These are phyloP conservation scores for Pelargonium myrrhifolium DNA, from an alignment of 441 rosid species.

Conservation along the genomic window DNA sequence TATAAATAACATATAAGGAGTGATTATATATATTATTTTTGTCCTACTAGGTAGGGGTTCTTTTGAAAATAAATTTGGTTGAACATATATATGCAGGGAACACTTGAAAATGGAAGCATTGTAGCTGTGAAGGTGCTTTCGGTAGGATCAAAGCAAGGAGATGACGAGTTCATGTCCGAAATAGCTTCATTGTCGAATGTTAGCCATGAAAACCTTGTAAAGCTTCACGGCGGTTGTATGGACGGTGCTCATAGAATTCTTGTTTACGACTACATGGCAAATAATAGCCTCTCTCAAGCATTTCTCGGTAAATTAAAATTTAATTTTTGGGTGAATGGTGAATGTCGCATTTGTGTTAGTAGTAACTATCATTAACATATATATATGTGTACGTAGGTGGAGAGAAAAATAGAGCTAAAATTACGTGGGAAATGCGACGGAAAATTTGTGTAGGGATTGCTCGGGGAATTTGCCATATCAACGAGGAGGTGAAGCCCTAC, in stretches of 20 bases:
- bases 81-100: slow-evolving; percentile 27
- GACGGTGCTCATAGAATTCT: slow-evolving; percentile 38
- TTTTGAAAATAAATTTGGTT: too few relatives aligned
- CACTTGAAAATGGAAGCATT: slow-evolving; percentile 29
- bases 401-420: slow-evolving; percentile 19
- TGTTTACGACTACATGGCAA: slow-evolving; percentile 58
- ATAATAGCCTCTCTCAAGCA: slow-evolving; percentile 34
- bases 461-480: slow-evolving; percentile 24
- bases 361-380: too few relatives aligned
- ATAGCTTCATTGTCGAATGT: slow-evolving; percentile 35
- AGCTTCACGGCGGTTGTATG: slow-evolving; percentile 37
- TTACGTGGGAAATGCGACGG: slow-evolving; percentile 27
- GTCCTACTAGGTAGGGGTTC: too few relatives aligned
- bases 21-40: too few relatives aligned
- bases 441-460: slow-evolving; percentile 21
- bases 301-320: slow-evolving; percentile 24
- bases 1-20: too few relatives aligned
- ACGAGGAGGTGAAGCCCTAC: slow-evolving; percentile 25
- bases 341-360: too few relatives aligned
- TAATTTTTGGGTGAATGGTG: too few relatives aligned
- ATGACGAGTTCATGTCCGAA: slow-evolving; percentile 38
- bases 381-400: slow-evolving; percentile 13
- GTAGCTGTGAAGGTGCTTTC: slow-evolving; percentile 44
- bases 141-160: slow-evolving; percentile 40
- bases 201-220: slow-evolving; percentile 43